Conservation (phyloP, 1,284 basidiomycete species). For the Ustilago crameri region DNA sequence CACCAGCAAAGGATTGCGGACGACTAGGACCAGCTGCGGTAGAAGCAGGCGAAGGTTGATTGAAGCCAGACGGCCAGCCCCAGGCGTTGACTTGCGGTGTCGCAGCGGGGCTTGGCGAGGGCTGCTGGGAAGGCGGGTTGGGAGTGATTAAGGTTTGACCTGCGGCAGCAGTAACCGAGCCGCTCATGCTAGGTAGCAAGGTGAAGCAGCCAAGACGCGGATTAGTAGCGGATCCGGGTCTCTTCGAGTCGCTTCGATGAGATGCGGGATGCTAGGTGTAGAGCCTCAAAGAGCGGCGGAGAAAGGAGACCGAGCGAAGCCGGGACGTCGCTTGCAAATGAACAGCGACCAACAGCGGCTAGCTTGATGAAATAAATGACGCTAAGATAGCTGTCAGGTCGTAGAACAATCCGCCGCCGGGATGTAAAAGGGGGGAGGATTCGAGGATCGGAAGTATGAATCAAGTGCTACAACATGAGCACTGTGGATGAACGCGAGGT, state of each 20-base stretch:
- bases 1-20: conserved; percentile 15
- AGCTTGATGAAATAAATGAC: too few species aligned
- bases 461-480: conserved; percentile 7
- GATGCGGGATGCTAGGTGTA: conserved; percentile 4
- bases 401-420: not conserved
- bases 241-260: conserved; percentile 4
- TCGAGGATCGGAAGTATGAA: not conserved
- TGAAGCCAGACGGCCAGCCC: conserved; percentile 54
- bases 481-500: not conserved
- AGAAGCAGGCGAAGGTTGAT: conserved; percentile 32
- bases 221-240: conserved; percentile 15
- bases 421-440: conserved; percentile 4
- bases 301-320: conserved; percentile 1
- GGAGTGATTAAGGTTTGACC: conserved; percentile 34
- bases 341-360: too few species aligned
- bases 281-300: not conserved
- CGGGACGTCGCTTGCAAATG: too few species aligned
- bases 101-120: conserved; percentile 23
- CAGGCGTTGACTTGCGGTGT: conserved; percentile 51
- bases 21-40: conserved; percentile 29
- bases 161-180: conserved; percentile 44
- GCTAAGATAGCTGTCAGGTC: too few species aligned
- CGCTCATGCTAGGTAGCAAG: conserved; percentile 46
- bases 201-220: not conserved
- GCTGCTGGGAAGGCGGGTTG: conserved; percentile 23